Conservation (phyloP, 2,329 filamentous ascomycete species). For the Fusarium verticillioides region DNA sequence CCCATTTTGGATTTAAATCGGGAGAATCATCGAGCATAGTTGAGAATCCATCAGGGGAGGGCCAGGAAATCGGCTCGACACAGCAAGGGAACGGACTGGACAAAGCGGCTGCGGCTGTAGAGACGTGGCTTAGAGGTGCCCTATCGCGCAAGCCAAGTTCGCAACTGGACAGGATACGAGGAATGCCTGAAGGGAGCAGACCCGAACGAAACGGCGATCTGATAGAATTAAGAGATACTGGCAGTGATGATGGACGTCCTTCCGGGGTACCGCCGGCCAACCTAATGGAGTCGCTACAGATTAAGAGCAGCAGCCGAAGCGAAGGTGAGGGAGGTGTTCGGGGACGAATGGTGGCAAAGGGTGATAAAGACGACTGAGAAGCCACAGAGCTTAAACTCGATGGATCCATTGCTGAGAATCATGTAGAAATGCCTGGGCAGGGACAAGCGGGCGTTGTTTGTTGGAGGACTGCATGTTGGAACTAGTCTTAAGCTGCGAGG, state of each 20-base stretch:
- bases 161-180: constrained; percentile 56
- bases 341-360: constrained; percentile 54
- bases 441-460: constrained; percentile 26
- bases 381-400: background rate
- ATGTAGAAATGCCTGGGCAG: constrained; percentile 8
- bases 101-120: constrained; percentile 86
- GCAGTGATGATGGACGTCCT: constrained; percentile 63
- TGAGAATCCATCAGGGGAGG: constrained; percentile 63
- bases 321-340: constrained; percentile 53
- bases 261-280: constrained; percentile 39
- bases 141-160: constrained; percentile 71
- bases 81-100: constrained; percentile 71
- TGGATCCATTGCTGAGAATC: background rate
- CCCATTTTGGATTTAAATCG: constrained; percentile 64
- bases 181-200: constrained; percentile 53
- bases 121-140: constrained; percentile 89
- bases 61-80: constrained; percentile 55
- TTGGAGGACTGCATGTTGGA: constrained; percentile 36
- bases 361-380: constrained; percentile 37
- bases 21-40: constrained; percentile 56
- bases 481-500: constrained; percentile 35
- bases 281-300: constrained; percentile 47
- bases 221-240: constrained; percentile 76
- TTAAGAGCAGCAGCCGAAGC: constrained; percentile 51
- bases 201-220: constrained; percentile 64